phyloP scores from a whole-genome alignment of 2,329 filamentous ascomycete genomes.

The Bipolaris bicolor region DNA sequence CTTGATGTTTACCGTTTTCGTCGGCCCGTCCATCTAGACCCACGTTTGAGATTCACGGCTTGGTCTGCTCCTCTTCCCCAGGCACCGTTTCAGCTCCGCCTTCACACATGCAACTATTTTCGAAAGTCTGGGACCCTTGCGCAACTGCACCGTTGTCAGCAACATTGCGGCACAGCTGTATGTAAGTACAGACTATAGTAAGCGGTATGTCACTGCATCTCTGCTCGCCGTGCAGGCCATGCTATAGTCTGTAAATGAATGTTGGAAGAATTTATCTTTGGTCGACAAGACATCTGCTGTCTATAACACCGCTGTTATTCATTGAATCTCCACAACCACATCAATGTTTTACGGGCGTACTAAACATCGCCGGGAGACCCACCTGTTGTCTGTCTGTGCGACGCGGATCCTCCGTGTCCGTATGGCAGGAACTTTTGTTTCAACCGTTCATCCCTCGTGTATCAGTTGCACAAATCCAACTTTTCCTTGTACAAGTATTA shows the following conservation, averaged over 20 bases:
- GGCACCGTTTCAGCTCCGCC: conserved; percentile 29
- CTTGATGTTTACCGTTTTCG: conserved; percentile 9
- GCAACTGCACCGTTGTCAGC: background rate
- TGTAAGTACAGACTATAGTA: background rate
- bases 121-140: background rate
- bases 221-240: background rate
- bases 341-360: background rate
- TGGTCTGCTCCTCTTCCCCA: conserved; percentile 44
- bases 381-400: background rate
- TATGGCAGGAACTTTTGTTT: conserved; percentile 22
- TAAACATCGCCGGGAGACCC: background rate
- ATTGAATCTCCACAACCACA: background rate
- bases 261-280: background rate
- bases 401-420: background rate
- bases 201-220: background rate
- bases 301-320: background rate
- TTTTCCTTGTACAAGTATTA: background rate
- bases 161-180: background rate
- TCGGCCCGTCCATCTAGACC: conserved; percentile 12
- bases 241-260: background rate
- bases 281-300: background rate
- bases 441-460: conserved; percentile 8
- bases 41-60: conserved; percentile 37
- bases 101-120: conserved; percentile 1
- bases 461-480: conserved; percentile 1